phyloP scores from a whole-genome alignment of 257 asterid species.

The Solanum piurae region DNA sequence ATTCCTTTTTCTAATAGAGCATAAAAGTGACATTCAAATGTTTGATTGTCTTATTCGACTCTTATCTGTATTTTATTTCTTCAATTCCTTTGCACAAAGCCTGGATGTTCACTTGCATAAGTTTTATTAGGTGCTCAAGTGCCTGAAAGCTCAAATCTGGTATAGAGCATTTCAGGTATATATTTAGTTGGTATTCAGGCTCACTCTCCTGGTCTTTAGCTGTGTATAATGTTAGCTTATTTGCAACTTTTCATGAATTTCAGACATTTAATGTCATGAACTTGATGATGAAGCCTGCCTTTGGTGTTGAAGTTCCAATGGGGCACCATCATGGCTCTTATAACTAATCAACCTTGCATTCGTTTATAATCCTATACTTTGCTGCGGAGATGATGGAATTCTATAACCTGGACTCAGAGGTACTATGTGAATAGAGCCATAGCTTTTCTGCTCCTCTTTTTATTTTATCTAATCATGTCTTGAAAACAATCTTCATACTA shows the following conservation, averaged over 20 bases:
- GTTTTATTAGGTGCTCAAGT: constrained; percentile 13
- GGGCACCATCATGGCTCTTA: constrained; percentile 1
- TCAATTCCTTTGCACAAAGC: not conserved
- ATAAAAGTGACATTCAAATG: not conserved
- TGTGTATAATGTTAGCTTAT: not conserved
- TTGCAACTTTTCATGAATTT: not conserved
- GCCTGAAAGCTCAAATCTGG: constrained; percentile 1
- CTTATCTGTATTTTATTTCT: not conserved
- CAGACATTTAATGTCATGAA: not conserved
- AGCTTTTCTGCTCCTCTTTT: not conserved
- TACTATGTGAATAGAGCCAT: not conserved
- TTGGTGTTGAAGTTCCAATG: constrained; percentile 3
- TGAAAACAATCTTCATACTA: not conserved
- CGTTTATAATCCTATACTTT: not conserved
- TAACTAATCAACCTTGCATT: not conserved
- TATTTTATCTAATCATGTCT: not conserved
- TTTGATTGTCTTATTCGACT: not conserved
- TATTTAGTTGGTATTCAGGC: not conserved
- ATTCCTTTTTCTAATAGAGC: not conserved
- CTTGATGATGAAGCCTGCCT: constrained; percentile 1
- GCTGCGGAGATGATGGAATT: not conserved
- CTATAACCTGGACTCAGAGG: not conserved
- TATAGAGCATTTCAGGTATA: constrained; percentile 5
- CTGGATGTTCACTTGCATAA: constrained; percentile 2
- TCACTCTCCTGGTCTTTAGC: not conserved